These are phyloP conservation scores for Suillus luteus DNA, from an alignment of 768 basidiomycete genomes.

Conservation along the genomic window DNA sequence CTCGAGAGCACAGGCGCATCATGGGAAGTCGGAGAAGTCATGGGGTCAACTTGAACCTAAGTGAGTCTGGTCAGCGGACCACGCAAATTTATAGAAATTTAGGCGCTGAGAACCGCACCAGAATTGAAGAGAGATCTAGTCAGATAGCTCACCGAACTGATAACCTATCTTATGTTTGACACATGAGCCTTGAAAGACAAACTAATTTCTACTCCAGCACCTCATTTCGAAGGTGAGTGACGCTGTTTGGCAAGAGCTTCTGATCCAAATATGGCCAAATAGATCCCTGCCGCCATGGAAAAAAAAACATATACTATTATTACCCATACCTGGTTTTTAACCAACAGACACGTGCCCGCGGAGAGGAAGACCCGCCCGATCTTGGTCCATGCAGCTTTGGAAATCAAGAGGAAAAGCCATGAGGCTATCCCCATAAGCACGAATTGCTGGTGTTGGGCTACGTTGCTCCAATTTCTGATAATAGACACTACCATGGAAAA, in stretches of 20 bases:
- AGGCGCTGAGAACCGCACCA: background rate
- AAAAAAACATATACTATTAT: background rate
- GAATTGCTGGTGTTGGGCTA: background rate
- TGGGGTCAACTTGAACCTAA: slow-evolving; percentile 17
- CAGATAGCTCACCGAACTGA: background rate
- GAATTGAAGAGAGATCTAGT: background rate
- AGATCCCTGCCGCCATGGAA: background rate
- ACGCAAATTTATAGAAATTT: background rate
- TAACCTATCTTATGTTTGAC: background rate
- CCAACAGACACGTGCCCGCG: background rate
- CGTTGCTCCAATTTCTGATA: background rate
- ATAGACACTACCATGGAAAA: background rate
- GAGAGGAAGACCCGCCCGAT: background rate
- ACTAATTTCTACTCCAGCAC: background rate
- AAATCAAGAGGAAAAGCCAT: background rate
- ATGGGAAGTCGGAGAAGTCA: slow-evolving; percentile 40
- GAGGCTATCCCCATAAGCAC: background rate
- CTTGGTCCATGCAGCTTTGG: background rate
- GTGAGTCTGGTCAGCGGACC: background rate
- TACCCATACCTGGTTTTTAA: background rate
- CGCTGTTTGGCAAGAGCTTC: slow-evolving; percentile 7
- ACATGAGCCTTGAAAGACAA: background rate
- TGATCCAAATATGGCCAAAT: slow-evolving; percentile 1
- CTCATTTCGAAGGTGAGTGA: background rate
- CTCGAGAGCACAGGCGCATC: slow-evolving; percentile 35